Evolutionary conservation across 2,329 filamentous ascomycete genomes (phyloP), one percentile per base, ranked within the genome.

Genomic region (Fusarium musae): DNA sequence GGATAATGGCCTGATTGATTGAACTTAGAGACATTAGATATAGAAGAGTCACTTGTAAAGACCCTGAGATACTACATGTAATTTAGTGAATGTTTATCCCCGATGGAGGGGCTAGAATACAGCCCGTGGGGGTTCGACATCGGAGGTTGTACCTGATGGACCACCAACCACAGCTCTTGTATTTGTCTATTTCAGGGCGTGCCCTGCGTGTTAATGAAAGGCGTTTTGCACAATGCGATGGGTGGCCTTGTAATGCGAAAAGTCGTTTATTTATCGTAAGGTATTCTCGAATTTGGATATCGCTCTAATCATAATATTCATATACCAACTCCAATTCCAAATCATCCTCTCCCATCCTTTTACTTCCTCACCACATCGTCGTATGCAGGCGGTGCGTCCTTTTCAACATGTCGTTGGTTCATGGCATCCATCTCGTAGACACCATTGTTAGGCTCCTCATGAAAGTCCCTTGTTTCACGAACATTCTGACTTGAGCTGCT

Each of bases 111-210:
- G 66, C 40, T 70, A 37, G 66, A 70, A 16, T 16, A 49, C 28
- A 61, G 44, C 43, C 47, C 44, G 59, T 46, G 62, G 62, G 70
- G 54, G 77, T 76, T 76, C 75, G 76, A 77, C 70, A 78, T 77
- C 75, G 76, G 76, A 78, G 74, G 63, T 42, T 17, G 32, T 30
- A 66, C 26, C 39, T 23, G 28, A 40, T 57, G 43, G 42, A 65
- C 56, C 40, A 69, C 75, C 75, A 77, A 77, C 72, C 75, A 67
- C 49, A 68, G 69, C 36, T 75, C 43, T 23, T 37, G 34, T 56
- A 64, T 68, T 71, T 73, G 74, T 74, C 61, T 67, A 52, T 54
- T 47, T 23, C 52, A 52, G 36, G 44, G 59, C 69, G 50, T 54
- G 50, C 23, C 50, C 10, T 28, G 50, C 50, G 47, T 56, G 21